Percentiles rank a stretch among this genome's conserved stretches.
Conservation (phyloP, 306 rosid species). For the Benincasa hispida region DNA sequence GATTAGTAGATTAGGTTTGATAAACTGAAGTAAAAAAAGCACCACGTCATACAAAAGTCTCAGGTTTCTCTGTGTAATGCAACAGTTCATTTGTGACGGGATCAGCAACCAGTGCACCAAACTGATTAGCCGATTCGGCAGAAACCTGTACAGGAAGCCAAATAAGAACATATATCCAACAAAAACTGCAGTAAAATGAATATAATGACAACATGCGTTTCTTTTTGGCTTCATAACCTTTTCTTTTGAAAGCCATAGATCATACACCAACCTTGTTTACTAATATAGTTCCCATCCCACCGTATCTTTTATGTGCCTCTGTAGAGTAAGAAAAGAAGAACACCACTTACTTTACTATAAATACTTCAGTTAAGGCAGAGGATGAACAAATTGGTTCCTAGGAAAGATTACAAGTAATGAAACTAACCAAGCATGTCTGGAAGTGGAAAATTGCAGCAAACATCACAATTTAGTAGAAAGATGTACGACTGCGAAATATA, state of each 20-base stretch:
- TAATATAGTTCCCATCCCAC: constrained; percentile 41
- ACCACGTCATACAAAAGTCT: constrained; percentile 35
- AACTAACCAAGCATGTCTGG: constrained; percentile 78
- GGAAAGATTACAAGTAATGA: neutral
- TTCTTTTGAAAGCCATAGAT: neutral
- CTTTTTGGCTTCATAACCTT: neutral
- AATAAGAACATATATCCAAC: neutral
- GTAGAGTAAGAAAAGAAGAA: neutral
- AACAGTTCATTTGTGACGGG: constrained; percentile 71
- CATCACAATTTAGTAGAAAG: constrained; percentile 83
- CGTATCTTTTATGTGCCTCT: constrained; percentile 34
- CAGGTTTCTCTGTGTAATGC: constrained; percentile 97
- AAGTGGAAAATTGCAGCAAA: constrained; percentile 91
- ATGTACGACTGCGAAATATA: constrained; percentile 62
- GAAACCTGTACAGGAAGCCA: constrained; percentile 53
- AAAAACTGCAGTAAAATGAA: neutral
- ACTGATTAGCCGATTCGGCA: constrained; percentile 73
- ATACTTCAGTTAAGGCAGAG: neutral
- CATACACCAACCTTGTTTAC: constrained; percentile 29
- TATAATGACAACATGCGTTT: neutral
- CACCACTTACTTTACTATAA: neutral
- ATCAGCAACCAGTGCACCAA: constrained; percentile 97
- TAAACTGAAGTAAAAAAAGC: neutral
- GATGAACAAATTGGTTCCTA: neutral
- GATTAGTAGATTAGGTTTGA: neutral